Evolutionary conservation across 1,139 yeast genomes (phyloP).

Genomic region (Kurtzmaniella quercitrusa): DNA sequence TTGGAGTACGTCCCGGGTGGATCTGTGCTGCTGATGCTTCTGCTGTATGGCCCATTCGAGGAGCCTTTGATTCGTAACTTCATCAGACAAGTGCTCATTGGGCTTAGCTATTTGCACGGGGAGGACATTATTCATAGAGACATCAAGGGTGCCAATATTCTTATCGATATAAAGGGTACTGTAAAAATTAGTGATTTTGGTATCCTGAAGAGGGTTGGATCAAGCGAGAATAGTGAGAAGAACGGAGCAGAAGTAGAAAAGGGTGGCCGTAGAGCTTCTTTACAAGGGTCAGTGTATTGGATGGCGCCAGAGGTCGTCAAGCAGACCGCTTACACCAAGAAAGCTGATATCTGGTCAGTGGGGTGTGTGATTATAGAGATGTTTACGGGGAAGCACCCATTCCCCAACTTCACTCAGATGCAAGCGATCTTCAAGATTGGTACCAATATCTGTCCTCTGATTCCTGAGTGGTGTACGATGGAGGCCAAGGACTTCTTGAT

Average conservation of each 20-base stretch:
- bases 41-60: slow-evolving; percentile 87
- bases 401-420: slow-evolving; percentile 91
- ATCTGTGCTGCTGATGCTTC: slow-evolving; percentile 80
- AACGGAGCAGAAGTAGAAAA: slow-evolving; percentile 11
- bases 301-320: slow-evolving; percentile 98
- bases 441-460: slow-evolving; percentile 68
- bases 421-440: slow-evolving; percentile 94
- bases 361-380: slow-evolving; percentile 90
- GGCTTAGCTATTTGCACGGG: slow-evolving; percentile 75
- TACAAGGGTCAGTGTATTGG: slow-evolving; percentile 96
- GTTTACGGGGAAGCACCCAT: slow-evolving; percentile 94
- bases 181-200: slow-evolving; percentile 95
- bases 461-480: slow-evolving; percentile 72
- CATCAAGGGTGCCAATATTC: slow-evolving; percentile 87
- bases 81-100: slow-evolving; percentile 77
- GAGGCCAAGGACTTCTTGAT: slow-evolving; percentile 65
- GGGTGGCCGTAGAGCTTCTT: slow-evolving; percentile 64
- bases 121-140: slow-evolving; percentile 86
- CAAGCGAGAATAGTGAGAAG: slow-evolving; percentile 15
- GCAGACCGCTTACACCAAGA: slow-evolving; percentile 82
- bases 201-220: slow-evolving; percentile 66
- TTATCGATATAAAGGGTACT: slow-evolving; percentile 86
- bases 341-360: slow-evolving; percentile 94
- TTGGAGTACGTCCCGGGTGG: slow-evolving; percentile 97
- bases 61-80: slow-evolving; percentile 84